Evolutionary conservation across 495 filamentous ascomycete species (phyloP).

Genomic region (Articulospora tetracladia): DNA sequence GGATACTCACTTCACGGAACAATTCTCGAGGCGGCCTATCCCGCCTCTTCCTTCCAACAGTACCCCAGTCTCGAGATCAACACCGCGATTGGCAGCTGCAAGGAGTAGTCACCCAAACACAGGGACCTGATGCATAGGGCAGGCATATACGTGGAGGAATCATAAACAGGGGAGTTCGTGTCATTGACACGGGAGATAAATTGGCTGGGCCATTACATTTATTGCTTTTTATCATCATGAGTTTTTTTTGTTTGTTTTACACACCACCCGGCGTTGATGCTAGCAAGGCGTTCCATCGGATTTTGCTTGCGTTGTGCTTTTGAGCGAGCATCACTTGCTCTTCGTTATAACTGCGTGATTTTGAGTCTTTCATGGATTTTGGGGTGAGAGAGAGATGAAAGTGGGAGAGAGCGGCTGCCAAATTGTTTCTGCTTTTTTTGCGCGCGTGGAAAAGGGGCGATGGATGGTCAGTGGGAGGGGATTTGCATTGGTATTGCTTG

Average conservation of each 20-base stretch:
- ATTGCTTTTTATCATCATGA: constrained; percentile 1
- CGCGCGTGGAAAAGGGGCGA: too few species aligned
- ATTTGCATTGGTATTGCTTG: too few species aligned
- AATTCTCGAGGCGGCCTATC: constrained; percentile 12
- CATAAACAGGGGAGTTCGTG: not conserved
- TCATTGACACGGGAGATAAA: not conserved
- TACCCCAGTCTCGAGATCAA: not conserved
- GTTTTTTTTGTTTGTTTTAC: too few species aligned
- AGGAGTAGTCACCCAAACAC: not conserved
- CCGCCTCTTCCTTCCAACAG: constrained; percentile 5
- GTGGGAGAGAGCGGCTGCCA: too few species aligned
- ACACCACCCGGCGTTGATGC: constrained; percentile 9
- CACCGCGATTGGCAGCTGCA: not conserved
- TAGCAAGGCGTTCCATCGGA: constrained; percentile 16
- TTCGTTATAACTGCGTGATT: too few species aligned
- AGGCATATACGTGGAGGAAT: not conserved
- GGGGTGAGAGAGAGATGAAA: too few species aligned
- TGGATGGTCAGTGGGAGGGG: too few species aligned
- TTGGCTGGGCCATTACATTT: constrained; percentile 14
- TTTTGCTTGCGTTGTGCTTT: constrained; percentile 3
- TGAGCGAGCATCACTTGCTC: too few species aligned
- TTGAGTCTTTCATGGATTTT: too few species aligned
- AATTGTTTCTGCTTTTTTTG: too few species aligned
- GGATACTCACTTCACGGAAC: constrained; percentile 13
- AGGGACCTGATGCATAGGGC: not conserved